These are phyloP conservation scores for Asterella californica DNA, from an alignment of 225 moss, liverwort and hornwort species.

Conservation along the genomic window DNA sequence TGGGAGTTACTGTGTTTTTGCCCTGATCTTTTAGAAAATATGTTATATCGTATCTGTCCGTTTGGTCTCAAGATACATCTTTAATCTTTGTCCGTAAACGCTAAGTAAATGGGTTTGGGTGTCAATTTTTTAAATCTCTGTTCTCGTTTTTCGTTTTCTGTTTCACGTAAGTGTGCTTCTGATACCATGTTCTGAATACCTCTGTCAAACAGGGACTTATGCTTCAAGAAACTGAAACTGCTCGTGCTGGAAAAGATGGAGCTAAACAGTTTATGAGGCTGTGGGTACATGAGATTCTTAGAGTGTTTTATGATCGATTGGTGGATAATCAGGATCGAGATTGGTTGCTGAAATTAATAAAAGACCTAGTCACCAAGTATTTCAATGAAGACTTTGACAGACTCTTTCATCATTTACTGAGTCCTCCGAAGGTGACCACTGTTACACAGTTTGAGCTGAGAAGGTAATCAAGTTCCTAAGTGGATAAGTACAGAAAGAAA, in stretches of 20 bases:
- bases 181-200: background rate
- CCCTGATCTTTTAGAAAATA: no score
- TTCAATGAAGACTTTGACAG: constrained; percentile 75
- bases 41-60: no score
- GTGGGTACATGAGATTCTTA: constrained; percentile 81
- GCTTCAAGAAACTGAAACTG: constrained; percentile 65
- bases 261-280: constrained; percentile 68
- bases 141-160: background rate
- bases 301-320: constrained; percentile 84
- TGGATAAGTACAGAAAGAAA: background rate
- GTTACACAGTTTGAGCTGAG: constrained; percentile 68
- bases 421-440: constrained; percentile 1
- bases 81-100: no score
- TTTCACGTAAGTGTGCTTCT: background rate
- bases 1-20: no score
- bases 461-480: constrained; percentile 28
- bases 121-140: no score
- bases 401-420: constrained; percentile 52
- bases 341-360: constrained; percentile 63
- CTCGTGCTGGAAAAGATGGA: constrained; percentile 55
- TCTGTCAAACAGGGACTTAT: constrained; percentile 65
- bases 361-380: constrained; percentile 41
- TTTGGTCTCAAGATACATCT: no score
- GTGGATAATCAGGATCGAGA: constrained; percentile 76
- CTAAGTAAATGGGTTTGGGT: no score